phyloP scores from a whole-genome alignment of 495 filamentous ascomycete species.

The Darksidea phi region DNA sequence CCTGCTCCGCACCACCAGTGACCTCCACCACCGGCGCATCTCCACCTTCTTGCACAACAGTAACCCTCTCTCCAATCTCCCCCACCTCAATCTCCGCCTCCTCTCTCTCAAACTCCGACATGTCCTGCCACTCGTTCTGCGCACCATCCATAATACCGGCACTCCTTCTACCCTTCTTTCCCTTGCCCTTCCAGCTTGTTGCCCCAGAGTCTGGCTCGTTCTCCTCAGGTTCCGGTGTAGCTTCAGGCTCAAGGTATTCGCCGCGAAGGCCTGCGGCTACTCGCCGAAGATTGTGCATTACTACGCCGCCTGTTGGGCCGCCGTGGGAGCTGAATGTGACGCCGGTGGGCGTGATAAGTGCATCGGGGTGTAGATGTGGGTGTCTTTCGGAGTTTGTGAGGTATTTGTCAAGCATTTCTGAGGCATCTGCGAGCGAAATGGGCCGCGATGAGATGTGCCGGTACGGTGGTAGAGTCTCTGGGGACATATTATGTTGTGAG shows the following conservation, averaged over 20 bases:
- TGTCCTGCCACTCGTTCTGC: constrained; percentile 52
- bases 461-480: constrained; percentile 50
- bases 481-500: constrained; percentile 9
- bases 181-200: constrained; percentile 10
- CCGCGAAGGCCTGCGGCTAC: constrained; percentile 64
- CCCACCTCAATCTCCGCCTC: constrained; percentile 46
- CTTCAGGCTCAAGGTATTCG: constrained; percentile 49
- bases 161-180: constrained; percentile 4
- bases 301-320: constrained; percentile 54
- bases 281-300: constrained; percentile 64
- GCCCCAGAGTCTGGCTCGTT: constrained; percentile 6
- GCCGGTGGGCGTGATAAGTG: constrained; percentile 60
- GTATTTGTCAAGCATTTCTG: constrained; percentile 58
- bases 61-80: constrained; percentile 38
- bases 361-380: constrained; percentile 66
- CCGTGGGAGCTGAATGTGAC: constrained; percentile 52
- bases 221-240: constrained; percentile 32
- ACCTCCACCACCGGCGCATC: constrained; percentile 16
- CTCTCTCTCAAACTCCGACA: constrained; percentile 51
- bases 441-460: constrained; percentile 46
- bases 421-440: constrained; percentile 55
- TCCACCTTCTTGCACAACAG: constrained; percentile 24
- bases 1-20: constrained; percentile 8
- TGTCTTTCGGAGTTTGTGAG: constrained; percentile 54
- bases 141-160: constrained; percentile 22